Evolutionary conservation across 306 rosid genomes (phyloP).

Genomic region (Prunus mira): DNA sequence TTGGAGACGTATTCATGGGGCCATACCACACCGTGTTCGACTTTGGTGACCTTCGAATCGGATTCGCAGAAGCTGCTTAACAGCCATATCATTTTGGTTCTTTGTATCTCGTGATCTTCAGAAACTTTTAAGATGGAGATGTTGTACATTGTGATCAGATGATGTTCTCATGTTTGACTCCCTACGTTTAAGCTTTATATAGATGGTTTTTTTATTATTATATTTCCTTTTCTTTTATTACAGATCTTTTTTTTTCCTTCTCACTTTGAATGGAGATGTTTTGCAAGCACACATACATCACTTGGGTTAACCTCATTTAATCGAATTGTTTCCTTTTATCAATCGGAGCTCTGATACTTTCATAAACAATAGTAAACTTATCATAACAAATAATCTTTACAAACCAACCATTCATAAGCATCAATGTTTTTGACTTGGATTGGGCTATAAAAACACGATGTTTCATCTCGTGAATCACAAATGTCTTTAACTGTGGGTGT

Average conservation of each 20-base stretch:
- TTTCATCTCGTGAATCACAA: not conserved
- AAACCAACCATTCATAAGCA: not conserved
- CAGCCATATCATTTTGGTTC: not conserved
- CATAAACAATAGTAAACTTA: not conserved
- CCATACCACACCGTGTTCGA: conserved; percentile 80
- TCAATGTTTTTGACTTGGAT: not conserved
- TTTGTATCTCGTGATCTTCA: not conserved
- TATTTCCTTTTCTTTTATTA: not conserved
- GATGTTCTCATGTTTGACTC: not conserved
- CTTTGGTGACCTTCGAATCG: conserved; percentile 58
- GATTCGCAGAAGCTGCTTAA: conserved; percentile 69
- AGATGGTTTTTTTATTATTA: not conserved
- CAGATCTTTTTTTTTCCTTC: not conserved
- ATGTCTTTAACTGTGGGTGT: not conserved
- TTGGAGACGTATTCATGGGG: conserved; percentile 86
- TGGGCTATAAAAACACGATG: not conserved
- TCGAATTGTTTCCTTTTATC: not conserved
- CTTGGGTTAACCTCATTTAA: too few relatives aligned
- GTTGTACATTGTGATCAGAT: not conserved
- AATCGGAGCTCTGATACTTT: not conserved
- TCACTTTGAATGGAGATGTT: not conserved
- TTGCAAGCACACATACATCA: too few relatives aligned
- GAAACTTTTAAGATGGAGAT: not conserved
- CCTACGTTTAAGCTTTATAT: not conserved
- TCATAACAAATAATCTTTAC: not conserved